phyloP scores from a whole-genome alignment of 768 basidiomycete species.

The Rhodotorula graminis region DNA sequence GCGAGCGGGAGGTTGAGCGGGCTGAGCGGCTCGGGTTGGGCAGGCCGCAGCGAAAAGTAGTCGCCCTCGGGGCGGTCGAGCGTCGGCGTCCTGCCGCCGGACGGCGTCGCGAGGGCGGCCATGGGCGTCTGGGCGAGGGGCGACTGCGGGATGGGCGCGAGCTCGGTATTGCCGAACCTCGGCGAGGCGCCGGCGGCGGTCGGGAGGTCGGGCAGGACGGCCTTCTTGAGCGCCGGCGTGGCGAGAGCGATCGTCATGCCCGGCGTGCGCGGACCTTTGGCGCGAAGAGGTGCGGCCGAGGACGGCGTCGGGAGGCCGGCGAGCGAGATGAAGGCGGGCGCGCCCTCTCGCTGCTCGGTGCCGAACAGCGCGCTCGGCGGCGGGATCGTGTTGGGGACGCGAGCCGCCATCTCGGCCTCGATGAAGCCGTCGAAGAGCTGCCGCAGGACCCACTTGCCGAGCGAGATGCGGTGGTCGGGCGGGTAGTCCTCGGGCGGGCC shows the following conservation, averaged over 20 bases:
- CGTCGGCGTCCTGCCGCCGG: slow-evolving; percentile 32
- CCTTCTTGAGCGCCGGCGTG: slow-evolving; percentile 57
- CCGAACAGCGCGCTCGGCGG: slow-evolving; percentile 24
- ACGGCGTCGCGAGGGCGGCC: background rate
- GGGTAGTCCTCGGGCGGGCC: slow-evolving; percentile 52
- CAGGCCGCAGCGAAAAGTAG: slow-evolving; percentile 34
- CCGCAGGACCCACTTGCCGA: slow-evolving; percentile 41
- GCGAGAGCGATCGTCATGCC: slow-evolving; percentile 55
- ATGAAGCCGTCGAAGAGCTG: slow-evolving; percentile 43
- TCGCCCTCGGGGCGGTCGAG: slow-evolving; percentile 23
- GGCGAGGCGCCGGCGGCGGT: slow-evolving; percentile 5
- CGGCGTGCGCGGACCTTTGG: slow-evolving; percentile 29
- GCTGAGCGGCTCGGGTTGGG: background rate
- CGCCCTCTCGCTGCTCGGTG: background rate
- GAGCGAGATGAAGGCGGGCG: slow-evolving; percentile 31
- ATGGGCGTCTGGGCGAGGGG: slow-evolving; percentile 3
- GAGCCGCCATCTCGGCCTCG: slow-evolving; percentile 32
- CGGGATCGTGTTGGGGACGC: background rate
- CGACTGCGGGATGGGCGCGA: slow-evolving; percentile 27
- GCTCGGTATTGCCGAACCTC: slow-evolving; percentile 9
- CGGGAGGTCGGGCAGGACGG: slow-evolving; percentile 25
- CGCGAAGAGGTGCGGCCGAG: background rate
- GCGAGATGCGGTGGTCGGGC: slow-evolving; percentile 77
- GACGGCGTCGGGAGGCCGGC: background rate
- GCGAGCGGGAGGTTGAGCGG: background rate